Evolutionary conservation across 108 stramenopile species (phyloP).

Genomic region (Pseudonitzschia multiseries): DNA sequence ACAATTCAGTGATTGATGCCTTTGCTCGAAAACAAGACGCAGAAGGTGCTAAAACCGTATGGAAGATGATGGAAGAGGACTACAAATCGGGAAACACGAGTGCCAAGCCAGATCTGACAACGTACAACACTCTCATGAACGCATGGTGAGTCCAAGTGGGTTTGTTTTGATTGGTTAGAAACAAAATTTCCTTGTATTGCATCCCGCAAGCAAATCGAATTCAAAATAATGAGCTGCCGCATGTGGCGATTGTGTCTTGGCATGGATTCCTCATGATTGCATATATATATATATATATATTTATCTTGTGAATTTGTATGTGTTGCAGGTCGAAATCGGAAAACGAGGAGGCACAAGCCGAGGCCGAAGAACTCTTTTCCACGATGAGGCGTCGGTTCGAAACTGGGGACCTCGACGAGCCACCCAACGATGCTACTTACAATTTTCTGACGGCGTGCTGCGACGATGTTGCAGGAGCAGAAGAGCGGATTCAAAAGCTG

Average conservation of each 20-base stretch:
- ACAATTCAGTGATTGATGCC: slow-evolving; percentile 4
- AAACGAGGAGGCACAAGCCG: not conserved
- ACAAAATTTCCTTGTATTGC: too few species aligned
- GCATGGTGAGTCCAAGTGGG: slow-evolving; percentile 1
- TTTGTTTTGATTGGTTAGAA: too few species aligned
- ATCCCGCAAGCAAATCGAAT: not conserved
- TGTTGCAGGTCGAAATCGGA: not conserved
- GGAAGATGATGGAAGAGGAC: slow-evolving; percentile 8
- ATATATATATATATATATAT: too few species aligned
- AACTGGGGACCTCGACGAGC: not conserved
- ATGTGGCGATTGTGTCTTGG: not conserved
- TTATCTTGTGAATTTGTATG: too few species aligned
- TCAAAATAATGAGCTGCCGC: not conserved
- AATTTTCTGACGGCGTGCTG: not conserved
- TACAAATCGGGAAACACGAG: not conserved
- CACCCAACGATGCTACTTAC: not conserved
- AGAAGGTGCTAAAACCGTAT: not conserved
- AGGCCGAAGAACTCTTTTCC: not conserved
- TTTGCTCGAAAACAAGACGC: not conserved
- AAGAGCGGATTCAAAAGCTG: not conserved
- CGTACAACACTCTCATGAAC: slow-evolving; percentile 1
- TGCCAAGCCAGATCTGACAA: not conserved
- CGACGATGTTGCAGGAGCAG: not conserved
- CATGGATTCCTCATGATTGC: not conserved
- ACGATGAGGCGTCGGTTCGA: not conserved